Base-by-base conservation (phyloP, 495 filamentous ascomycete species). In the Lasiosphaeria hispida region DNA sequence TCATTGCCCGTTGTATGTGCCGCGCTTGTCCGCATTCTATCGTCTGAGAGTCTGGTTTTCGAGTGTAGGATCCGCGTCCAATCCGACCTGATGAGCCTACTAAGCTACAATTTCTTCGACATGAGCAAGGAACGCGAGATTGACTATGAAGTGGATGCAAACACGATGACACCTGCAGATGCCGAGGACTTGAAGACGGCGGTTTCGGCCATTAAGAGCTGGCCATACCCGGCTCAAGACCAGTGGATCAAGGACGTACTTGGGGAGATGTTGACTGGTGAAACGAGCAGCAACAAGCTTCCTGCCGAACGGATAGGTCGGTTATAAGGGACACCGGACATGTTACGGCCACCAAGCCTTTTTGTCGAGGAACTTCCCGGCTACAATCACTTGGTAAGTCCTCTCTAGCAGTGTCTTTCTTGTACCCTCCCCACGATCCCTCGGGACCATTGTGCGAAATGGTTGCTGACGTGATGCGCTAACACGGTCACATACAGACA, bases 211-310 rank as follows among this genome's bases (percentile, higher is more conserved):
- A 43, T 43, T 15, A 43, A n/a, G 40, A 43, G 40, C 40, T 43
- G 40, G 40, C 40, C 40, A 43, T 43, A 43, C 40, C 40, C 40
- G 40, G 40, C 40, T 43, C 40, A 43, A 43, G 40, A 43, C 40
- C 40, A 43, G 40, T 43, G 40, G 40, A 43, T 43, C 40, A 43
- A 43, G 40, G 40, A 43, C 13, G 40, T 15, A 11, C 40, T 43
- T 15, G 40, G 4, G 40, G 40, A 43, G 40, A 43, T 43, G 40
- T 43, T 43, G 40, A 43, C 40, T 43, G 40, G 40, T 15, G 40
- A 43, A 43, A 43, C 11, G 40, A 43, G 5, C 40, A 15, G 40
- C 40, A 43, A 43, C 40, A 15, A 43, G 40, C 40, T 5, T 43
- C 40, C 40, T 43, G 40, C 40, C 17, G 40, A 43, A 15, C 40